phyloP scores from a whole-genome alignment of 768 basidiomycete species.

The Suillus subluteus region DNA sequence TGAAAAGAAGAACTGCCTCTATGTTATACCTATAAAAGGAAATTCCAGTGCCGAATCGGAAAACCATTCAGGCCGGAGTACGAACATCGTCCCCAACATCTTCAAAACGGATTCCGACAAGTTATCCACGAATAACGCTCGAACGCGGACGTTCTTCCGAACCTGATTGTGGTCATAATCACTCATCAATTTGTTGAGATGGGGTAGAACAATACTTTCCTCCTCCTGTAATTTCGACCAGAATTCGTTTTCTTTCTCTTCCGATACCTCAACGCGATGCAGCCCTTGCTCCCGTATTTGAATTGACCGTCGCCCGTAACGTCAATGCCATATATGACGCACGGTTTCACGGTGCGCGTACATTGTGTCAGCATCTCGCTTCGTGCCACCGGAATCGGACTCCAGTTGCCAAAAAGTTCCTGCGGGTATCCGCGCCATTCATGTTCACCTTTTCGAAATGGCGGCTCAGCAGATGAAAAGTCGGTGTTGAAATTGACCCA shows the following conservation, averaged over 20 bases:
- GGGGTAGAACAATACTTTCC: slow-evolving; percentile 20
- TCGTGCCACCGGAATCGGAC: slow-evolving; percentile 41
- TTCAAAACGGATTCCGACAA: slow-evolving; percentile 27
- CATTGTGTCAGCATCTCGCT: slow-evolving; percentile 34
- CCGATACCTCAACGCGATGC: neutral
- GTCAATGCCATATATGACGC: neutral
- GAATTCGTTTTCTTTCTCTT: slow-evolving; percentile 11
- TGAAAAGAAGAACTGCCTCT: slow-evolving; percentile 42
- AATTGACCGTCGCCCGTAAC: slow-evolving; percentile 17
- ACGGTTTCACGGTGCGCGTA: neutral
- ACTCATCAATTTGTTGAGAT: neutral
- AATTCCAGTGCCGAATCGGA: too few relatives aligned
- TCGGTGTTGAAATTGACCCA: slow-evolving; percentile 41
- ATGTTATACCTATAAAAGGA: slow-evolving; percentile 32
- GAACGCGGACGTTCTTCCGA: slow-evolving; percentile 33
- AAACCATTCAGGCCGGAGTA: neutral
- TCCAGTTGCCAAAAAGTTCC: slow-evolving; percentile 60
- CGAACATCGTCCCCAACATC: slow-evolving; percentile 39
- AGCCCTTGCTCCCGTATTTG: slow-evolving; percentile 7
- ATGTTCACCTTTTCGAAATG: neutral
- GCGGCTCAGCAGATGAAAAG: slow-evolving; percentile 15
- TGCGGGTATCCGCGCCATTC: slow-evolving; percentile 50
- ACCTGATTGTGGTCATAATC: slow-evolving; percentile 22
- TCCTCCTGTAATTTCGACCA: slow-evolving; percentile 31
- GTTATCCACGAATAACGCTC: neutral